Evolutionary conservation across 192 early-diverging fungal genomes (phyloP).

Genomic region (Entomortierella parvispora): DNA sequence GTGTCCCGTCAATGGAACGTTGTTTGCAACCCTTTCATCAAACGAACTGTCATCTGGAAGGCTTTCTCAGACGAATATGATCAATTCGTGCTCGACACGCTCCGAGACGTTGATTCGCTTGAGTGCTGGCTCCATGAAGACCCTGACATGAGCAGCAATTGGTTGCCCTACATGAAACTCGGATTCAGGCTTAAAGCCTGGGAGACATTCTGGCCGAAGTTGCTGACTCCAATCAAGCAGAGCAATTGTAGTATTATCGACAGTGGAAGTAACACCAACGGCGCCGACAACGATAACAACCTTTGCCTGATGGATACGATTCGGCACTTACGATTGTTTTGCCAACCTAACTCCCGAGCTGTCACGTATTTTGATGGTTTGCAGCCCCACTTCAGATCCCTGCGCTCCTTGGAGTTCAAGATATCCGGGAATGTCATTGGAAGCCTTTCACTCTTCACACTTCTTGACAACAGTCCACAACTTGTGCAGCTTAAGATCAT

Average conservation of each 20-base stretch:
- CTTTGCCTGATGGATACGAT: too few relatives aligned
- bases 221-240: background rate
- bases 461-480: constrained; percentile 1
- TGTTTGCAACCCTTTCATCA: constrained; percentile 21
- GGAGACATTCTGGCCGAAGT: background rate
- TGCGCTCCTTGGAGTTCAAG: background rate
- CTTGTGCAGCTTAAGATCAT: background rate
- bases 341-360: too few relatives aligned
- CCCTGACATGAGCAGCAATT: background rate
- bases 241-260: too few relatives aligned
- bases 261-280: too few relatives aligned
- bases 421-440: background rate
- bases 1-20: constrained; percentile 31
- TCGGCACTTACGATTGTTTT: too few relatives aligned
- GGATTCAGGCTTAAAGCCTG: background rate
- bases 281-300: too few relatives aligned
- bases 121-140: background rate
- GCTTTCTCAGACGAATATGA: background rate
- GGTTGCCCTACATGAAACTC: background rate
- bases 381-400: background rate
- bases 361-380: background rate
- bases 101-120: background rate
- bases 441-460: background rate
- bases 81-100: background rate
- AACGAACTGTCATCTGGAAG: constrained; percentile 20